Conservation (phyloP, 352 stramenopile genomes). For the Phytophthora cryptogea region DNA sequence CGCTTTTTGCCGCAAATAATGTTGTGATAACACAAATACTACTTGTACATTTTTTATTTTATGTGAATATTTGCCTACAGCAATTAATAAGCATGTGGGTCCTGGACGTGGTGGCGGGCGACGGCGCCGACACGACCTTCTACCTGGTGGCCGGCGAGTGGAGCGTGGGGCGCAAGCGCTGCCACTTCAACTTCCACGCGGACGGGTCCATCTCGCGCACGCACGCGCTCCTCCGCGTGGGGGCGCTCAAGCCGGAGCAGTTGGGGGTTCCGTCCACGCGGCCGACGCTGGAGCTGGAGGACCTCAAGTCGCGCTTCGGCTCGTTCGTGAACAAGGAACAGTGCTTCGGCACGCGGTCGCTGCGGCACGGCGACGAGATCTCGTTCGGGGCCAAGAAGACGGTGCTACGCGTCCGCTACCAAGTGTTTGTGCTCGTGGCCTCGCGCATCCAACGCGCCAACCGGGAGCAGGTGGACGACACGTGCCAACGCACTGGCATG, state of each 20-base stretch:
- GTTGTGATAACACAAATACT: too few species aligned
- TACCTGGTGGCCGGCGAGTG: slow-evolving; percentile 85
- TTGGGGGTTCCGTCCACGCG: slow-evolving; percentile 58
- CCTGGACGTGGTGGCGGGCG: slow-evolving; percentile 65
- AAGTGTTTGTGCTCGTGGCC: slow-evolving; percentile 78
- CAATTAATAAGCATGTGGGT: slow-evolving; percentile 81
- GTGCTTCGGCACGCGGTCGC: slow-evolving; percentile 44
- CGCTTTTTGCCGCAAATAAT: too few species aligned
- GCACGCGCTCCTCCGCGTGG: slow-evolving; percentile 78
- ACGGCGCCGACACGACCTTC: slow-evolving; percentile 60
- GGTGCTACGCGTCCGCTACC: slow-evolving; percentile 80
- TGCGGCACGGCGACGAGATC: slow-evolving; percentile 74
- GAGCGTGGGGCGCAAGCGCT: slow-evolving; percentile 83
- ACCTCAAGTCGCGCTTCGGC: slow-evolving; percentile 85
- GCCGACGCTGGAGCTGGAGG: slow-evolving; percentile 72
- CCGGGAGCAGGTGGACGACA: slow-evolving; percentile 66
- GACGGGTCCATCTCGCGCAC: slow-evolving; percentile 85
- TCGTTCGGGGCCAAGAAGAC: slow-evolving; percentile 87
- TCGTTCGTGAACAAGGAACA: slow-evolving; percentile 88
- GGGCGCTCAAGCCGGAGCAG: slow-evolving; percentile 60
- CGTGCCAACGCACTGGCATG: slow-evolving; percentile 83
- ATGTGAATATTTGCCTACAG: too few species aligned
- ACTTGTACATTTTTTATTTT: too few species aligned
- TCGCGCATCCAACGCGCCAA: slow-evolving; percentile 71
- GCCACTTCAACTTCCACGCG: slow-evolving; percentile 83